phyloP scores from a whole-genome alignment of 257 asterid species.

The Gentiana dahurica region DNA sequence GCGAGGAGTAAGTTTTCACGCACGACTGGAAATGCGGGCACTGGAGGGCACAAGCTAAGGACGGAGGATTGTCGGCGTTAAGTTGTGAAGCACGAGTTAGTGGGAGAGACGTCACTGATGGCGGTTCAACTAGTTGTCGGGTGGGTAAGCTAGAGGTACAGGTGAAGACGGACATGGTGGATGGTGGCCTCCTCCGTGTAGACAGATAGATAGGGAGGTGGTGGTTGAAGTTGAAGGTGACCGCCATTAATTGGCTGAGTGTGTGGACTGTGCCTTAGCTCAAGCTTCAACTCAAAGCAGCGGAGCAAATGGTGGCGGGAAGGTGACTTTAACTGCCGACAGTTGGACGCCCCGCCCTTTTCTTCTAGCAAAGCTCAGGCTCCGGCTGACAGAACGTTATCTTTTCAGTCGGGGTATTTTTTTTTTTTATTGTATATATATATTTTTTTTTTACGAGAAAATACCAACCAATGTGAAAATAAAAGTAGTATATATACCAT shows the following conservation, averaged over 20 bases:
- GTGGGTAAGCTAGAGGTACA: conserved; percentile 16
- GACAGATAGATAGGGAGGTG: conserved; percentile 20
- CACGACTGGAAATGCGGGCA: conserved; percentile 75
- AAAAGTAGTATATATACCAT: too few relatives aligned
- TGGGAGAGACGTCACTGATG: conserved; percentile 11
- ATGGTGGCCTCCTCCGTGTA: conserved; percentile 2
- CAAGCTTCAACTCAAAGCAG: too few relatives aligned
- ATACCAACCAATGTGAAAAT: too few relatives aligned
- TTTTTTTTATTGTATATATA: too few relatives aligned
- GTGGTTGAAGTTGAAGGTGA: background rate
- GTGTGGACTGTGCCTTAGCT: too few relatives aligned
- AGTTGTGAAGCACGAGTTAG: conserved; percentile 13
- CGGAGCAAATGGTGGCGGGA: too few relatives aligned
- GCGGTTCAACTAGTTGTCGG: conserved; percentile 13
- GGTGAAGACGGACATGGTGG: conserved; percentile 16
- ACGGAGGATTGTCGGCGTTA: conserved; percentile 18
- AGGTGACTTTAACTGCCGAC: too few relatives aligned
- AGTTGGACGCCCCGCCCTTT: too few relatives aligned
- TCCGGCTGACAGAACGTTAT: too few relatives aligned
- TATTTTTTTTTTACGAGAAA: too few relatives aligned
- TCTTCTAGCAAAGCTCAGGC: too few relatives aligned
- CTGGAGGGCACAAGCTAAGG: conserved; percentile 53
- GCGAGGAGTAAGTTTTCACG: conserved; percentile 4
- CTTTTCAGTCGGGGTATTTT: too few relatives aligned
- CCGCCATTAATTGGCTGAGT: background rate